Percentiles rank a stretch among this genome's conserved stretches.
Evolutionary conservation across 345 rosid genomes (phyloP).

Genomic region (Dovyalis caffra): DNA sequence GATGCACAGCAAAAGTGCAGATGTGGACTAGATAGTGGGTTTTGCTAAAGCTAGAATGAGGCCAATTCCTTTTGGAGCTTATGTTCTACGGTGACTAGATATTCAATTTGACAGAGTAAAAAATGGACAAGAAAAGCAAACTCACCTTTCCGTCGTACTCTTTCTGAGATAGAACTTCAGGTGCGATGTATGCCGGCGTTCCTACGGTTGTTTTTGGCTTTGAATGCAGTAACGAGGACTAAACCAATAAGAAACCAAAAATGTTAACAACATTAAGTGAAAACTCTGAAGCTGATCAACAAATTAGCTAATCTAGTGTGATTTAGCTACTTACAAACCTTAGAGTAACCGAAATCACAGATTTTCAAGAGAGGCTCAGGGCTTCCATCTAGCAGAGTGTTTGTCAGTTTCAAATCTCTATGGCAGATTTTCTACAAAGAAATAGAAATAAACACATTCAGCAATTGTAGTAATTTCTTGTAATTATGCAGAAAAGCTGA

Average conservation of each 20-base stretch:
- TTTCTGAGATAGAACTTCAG: conserved; percentile 80
- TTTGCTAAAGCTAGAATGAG: neutral
- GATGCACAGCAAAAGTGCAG: neutral
- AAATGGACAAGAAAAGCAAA: neutral
- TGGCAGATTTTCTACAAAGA: conserved; percentile 83
- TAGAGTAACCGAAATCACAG: conserved; percentile 94
- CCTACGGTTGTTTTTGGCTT: conserved; percentile 94
- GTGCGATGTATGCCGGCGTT: conserved; percentile 93
- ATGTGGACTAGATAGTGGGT: neutral
- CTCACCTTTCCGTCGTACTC: conserved; percentile 84
- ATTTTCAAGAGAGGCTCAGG: conserved; percentile 89
- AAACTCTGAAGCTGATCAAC: neutral
- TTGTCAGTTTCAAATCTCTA: conserved; percentile 90
- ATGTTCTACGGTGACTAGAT: neutral
- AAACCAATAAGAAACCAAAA: neutral
- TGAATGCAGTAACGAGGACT: conserved; percentile 89
- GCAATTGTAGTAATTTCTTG: neutral
- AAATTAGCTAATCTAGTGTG: neutral
- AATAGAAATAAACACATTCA: neutral
- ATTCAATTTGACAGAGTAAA: neutral
- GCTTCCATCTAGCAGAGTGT: conserved; percentile 84
- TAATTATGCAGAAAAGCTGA: neutral
- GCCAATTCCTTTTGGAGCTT: neutral
- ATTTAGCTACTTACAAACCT: conserved; percentile 38
- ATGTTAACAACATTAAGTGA: neutral